Conservation (phyloP, 2,329 filamentous ascomycete genomes). For the Penicillium capsulatum region DNA sequence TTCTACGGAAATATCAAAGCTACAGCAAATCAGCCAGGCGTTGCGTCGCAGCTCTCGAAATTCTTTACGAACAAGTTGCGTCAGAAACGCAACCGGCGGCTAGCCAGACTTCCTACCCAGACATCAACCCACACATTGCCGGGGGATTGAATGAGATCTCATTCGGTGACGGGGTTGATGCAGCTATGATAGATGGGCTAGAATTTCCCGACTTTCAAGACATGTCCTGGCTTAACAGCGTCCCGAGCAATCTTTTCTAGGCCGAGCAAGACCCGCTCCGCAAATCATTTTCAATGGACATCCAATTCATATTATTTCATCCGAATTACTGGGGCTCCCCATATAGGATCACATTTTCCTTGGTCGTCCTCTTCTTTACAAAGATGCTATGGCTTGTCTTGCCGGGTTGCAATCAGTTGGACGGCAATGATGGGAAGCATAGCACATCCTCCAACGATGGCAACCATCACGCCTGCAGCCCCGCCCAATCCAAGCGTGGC, state of each 20-base stretch:
- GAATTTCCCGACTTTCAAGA: constrained; percentile 32
- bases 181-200: constrained; percentile 23
- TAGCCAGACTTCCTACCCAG: constrained; percentile 1
- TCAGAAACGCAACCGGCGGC: constrained; percentile 15
- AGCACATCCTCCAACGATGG: constrained; percentile 34
- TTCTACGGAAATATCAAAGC: constrained; percentile 30
- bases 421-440: constrained; percentile 31
- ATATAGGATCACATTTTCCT: too few relatives aligned
- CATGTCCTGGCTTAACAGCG: constrained; percentile 35
- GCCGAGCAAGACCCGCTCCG: too few relatives aligned
- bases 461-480: constrained; percentile 36
- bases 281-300: too few relatives aligned
- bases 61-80: constrained; percentile 28
- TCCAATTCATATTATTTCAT: too few relatives aligned
- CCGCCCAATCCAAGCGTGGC: constrained; percentile 29
- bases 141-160: constrained; percentile 18
- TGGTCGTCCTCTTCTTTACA: too few relatives aligned
- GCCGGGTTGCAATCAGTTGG: constrained; percentile 21
- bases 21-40: constrained; percentile 32
- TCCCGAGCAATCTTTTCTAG: constrained; percentile 30
- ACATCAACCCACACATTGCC: too few relatives aligned
- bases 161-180: constrained; percentile 26
- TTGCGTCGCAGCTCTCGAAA: constrained; percentile 31
- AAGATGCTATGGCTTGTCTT: background rate
- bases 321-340: too few relatives aligned